These are phyloP conservation scores for Hyphopichia homilentoma DNA, from an alignment of 805 yeast genomes.

Conservation along the genomic window DNA sequence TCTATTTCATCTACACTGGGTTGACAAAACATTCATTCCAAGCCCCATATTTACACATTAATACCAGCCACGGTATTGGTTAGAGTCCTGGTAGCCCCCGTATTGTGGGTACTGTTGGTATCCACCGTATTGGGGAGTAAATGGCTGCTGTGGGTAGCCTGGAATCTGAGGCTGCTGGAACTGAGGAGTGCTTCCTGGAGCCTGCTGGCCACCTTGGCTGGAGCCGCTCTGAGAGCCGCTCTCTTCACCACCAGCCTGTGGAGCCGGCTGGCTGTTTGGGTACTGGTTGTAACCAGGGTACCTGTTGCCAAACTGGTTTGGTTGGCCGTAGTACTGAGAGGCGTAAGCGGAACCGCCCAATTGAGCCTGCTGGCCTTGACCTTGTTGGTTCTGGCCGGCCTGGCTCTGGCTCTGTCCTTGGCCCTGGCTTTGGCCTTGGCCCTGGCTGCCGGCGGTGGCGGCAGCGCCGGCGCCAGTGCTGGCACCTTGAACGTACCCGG, in stretches of 20 bases:
- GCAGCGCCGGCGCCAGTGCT: constrained; percentile 6
- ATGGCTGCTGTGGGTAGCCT: constrained; percentile 35
- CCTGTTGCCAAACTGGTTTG: constrained; percentile 25
- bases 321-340: constrained; percentile 26
- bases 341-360: constrained; percentile 13
- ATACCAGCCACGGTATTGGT: constrained; percentile 45
- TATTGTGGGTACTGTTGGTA: constrained; percentile 47
- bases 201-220: constrained; percentile 4
- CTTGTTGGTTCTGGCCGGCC: constrained; percentile 5
- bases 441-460: constrained; percentile 7
- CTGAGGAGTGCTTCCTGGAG: constrained; percentile 6
- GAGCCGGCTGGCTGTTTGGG: constrained; percentile 18
- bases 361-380: constrained; percentile 7
- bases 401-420: constrained; percentile 3
- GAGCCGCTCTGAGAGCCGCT: not conserved
- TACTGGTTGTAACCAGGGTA: constrained; percentile 27
- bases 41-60: too few species aligned
- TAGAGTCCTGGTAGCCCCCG: constrained; percentile 39
- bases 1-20: too few species aligned
- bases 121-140: constrained; percentile 41
- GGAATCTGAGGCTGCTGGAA: constrained; percentile 20
- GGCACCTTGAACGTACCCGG: constrained; percentile 10
- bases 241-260: constrained; percentile 5
- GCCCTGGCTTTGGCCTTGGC: constrained; percentile 5
- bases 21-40: too few species aligned